Evolutionary conservation across 305 asterid genomes (phyloP).

Genomic region (Fraxinus floribunda): DNA sequence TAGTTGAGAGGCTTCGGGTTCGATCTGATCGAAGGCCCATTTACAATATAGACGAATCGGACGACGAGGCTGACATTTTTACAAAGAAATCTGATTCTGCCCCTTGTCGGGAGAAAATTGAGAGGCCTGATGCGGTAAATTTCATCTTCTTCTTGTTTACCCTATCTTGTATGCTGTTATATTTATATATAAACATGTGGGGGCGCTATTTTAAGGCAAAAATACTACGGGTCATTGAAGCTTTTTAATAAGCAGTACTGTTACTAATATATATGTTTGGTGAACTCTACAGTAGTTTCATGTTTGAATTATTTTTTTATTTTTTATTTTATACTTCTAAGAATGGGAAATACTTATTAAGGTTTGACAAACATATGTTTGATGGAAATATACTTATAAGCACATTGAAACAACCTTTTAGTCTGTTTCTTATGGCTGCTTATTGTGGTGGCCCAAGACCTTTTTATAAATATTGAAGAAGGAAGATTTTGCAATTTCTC

Average conservation of each 20-base stretch:
- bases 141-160: background rate
- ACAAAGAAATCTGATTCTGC: conserved; percentile 42
- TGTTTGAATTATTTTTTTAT: background rate
- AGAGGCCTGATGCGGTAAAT: conserved; percentile 71
- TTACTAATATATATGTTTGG: background rate
- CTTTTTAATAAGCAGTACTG: background rate
- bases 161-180: background rate
- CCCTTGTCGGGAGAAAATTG: conserved; percentile 42
- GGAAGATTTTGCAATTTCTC: background rate
- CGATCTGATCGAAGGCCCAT: conserved; percentile 44
- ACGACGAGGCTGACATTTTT: conserved; percentile 48
- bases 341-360: background rate
- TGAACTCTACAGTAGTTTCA: background rate
- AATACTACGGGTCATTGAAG: background rate
- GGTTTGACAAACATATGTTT: background rate
- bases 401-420: background rate
- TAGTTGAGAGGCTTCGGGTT: conserved; percentile 54
- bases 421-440: background rate
- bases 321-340: background rate
- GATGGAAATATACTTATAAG: background rate
- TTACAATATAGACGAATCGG: conserved; percentile 45
- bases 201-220: background rate
- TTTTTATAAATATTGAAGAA: no score
- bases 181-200: background rate
- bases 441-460: background rate